Conservation (phyloP, 2,329 filamentous ascomycete species). For the Phialemoniopsis sp. region DNA sequence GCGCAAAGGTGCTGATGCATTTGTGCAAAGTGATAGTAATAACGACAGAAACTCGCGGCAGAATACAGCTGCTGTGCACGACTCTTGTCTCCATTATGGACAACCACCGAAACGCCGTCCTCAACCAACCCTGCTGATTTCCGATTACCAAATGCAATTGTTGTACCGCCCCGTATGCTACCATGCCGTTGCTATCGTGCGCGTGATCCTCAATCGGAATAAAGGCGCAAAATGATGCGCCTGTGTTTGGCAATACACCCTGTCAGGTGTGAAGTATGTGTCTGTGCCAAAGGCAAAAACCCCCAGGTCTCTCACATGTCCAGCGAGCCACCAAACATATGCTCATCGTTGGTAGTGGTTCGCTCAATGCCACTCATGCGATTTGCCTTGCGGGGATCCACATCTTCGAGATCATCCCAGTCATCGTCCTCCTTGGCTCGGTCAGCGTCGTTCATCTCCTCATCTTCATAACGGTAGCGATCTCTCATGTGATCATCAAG, state of each 20-base stretch:
- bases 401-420: constrained; percentile 56
- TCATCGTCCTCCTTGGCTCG: constrained; percentile 33
- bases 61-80: no score
- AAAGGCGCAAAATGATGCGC: neutral
- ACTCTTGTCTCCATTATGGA: no score
- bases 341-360: constrained; percentile 54
- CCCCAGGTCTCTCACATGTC: constrained; percentile 55
- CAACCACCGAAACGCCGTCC: neutral
- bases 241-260: no score
- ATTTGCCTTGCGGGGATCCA: constrained; percentile 46
- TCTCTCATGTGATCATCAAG: constrained; percentile 79
- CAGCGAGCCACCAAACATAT: constrained; percentile 59
- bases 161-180: constrained; percentile 3
- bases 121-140: neutral
- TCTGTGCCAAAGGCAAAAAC: constrained; percentile 3
- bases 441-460: constrained; percentile 54
- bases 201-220: neutral
- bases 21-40: no score
- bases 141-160: constrained; percentile 3
- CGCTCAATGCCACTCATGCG: constrained; percentile 63
- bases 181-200: constrained; percentile 1
- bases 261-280: no score
- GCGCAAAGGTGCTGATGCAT: no score
- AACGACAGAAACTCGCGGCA: no score
- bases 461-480: constrained; percentile 35